These are phyloP conservation scores for Diplotaxis tenuifolia DNA, from an alignment of 345 rosid genomes.

Conservation along the genomic window DNA sequence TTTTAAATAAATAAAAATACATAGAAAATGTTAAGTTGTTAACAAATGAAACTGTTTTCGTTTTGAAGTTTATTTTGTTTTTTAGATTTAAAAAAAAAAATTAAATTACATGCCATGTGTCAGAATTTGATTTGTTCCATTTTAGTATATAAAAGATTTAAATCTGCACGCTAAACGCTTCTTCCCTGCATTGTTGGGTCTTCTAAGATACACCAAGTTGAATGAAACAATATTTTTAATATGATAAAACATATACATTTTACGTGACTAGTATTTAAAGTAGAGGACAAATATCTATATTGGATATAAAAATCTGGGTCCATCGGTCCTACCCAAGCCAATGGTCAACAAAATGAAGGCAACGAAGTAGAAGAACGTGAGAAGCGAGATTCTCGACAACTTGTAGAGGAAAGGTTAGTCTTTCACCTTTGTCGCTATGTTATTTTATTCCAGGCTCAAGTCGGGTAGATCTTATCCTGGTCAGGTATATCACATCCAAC, in stretches of 20 bases:
- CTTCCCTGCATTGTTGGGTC: neutral
- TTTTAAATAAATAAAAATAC: too few relatives aligned
- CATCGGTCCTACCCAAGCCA: slow-evolving; percentile 7
- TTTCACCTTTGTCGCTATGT: slow-evolving; percentile 21
- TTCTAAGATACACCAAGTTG: neutral
- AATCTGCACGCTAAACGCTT: neutral
- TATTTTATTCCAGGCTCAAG: neutral
- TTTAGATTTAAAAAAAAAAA: too few relatives aligned
- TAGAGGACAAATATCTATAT: neutral
- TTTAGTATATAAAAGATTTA: too few relatives aligned
- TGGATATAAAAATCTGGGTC: neutral
- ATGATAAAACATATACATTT: neutral
- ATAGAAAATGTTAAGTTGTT: too few relatives aligned
- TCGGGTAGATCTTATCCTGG: slow-evolving; percentile 32
- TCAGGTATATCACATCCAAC: slow-evolving; percentile 23
- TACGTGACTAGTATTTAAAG: neutral
- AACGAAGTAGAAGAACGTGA: slow-evolving; percentile 32
- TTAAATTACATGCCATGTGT: too few relatives aligned
- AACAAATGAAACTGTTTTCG: too few relatives aligned
- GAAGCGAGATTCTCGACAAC: slow-evolving; percentile 29
- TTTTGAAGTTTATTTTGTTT: too few relatives aligned
- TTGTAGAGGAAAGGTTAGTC: slow-evolving; percentile 25
- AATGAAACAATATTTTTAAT: neutral
- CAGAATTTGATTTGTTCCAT: too few relatives aligned
- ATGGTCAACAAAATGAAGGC: slow-evolving; percentile 22